Evolutionary conservation across 805 yeast genomes (phyloP).

Genomic region (Metschnikowia bowlesiae): DNA sequence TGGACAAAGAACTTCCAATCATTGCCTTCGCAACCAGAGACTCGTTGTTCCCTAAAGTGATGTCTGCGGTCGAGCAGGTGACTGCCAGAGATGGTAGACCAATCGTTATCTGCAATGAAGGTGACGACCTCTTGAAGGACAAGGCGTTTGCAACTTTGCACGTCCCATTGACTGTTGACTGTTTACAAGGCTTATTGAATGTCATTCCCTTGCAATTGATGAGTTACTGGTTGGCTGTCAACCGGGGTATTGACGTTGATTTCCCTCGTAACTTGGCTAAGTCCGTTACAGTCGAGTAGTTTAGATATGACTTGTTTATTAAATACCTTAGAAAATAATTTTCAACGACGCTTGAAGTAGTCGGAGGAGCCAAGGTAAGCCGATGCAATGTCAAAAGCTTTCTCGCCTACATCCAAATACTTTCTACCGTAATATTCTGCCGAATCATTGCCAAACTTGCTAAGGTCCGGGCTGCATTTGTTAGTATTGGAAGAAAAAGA

Average conservation of each 20-base stretch:
- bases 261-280: slow-evolving; percentile 98
- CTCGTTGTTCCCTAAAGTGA: slow-evolving; percentile 91
- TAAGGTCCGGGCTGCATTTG: slow-evolving; percentile 41
- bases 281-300: slow-evolving; percentile 91
- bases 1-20: slow-evolving; percentile 89
- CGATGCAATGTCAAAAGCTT: slow-evolving; percentile 66
- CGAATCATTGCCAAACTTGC: slow-evolving; percentile 39
- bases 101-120: slow-evolving; percentile 81
- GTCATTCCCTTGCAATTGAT: slow-evolving; percentile 93
- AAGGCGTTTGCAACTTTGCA: slow-evolving; percentile 68
- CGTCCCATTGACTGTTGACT: slow-evolving; percentile 94
- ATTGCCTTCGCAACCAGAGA: slow-evolving; percentile 96
- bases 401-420: slow-evolving; percentile 84
- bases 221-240: slow-evolving; percentile 95
- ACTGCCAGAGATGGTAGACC: slow-evolving; percentile 98
- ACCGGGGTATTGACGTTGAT: slow-evolving; percentile 94
- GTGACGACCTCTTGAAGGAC: slow-evolving; percentile 60
- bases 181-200: slow-evolving; percentile 93
- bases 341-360: slow-evolving; percentile 61
- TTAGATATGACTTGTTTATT: background rate
- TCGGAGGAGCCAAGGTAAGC: slow-evolving; percentile 67
- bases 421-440: slow-evolving; percentile 50
- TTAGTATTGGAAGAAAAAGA: background rate
- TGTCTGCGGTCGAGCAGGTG: slow-evolving; percentile 94
- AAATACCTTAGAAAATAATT: slow-evolving; percentile 1